phyloP scores from a whole-genome alignment of 2,329 filamentous ascomycete genomes.

The Cytospora leucostoma region DNA sequence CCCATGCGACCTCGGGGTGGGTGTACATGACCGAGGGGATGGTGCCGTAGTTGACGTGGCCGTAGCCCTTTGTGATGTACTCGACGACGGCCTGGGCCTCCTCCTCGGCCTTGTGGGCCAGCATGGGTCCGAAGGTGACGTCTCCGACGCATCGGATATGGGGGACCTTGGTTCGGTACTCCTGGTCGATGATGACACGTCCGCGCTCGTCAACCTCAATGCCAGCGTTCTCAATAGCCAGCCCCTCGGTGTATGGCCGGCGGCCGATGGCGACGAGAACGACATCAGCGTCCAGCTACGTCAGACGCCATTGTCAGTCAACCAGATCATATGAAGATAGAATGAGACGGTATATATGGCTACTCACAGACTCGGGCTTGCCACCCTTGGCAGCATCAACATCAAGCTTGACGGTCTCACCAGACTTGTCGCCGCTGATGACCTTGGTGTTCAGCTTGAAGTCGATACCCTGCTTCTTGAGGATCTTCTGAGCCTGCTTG shows the following conservation, averaged over 20 bases:
- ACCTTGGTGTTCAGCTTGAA: slow-evolving; percentile 99
- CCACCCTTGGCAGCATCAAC: slow-evolving; percentile 94
- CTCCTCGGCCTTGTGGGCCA: slow-evolving; percentile 99
- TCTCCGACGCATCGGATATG: slow-evolving; percentile 98
- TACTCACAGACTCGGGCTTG: slow-evolving; percentile 82
- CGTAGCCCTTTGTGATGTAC: slow-evolving; percentile 96
- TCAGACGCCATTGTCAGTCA: slow-evolving; percentile 18
- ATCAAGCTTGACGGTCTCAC: slow-evolving; percentile 76
- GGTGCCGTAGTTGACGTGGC: slow-evolving; percentile 97
- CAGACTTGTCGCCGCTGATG: slow-evolving; percentile 75
- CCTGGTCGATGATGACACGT: slow-evolving; percentile 94
- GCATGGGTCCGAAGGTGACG: slow-evolving; percentile 96
- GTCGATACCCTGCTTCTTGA: slow-evolving; percentile 95
- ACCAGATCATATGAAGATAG: background rate
- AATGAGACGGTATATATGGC: background rate
- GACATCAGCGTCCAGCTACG: slow-evolving; percentile 85
- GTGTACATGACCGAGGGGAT: slow-evolving; percentile 99
- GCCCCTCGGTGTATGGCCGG: slow-evolving; percentile 87
- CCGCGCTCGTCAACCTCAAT: slow-evolving; percentile 91
- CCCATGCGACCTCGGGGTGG: slow-evolving; percentile 97
- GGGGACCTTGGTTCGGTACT: slow-evolving; percentile 96
- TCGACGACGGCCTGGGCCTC: slow-evolving; percentile 93
- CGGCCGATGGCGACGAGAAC: slow-evolving; percentile 96
- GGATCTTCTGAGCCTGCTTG: slow-evolving; percentile 88
- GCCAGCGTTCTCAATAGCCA: slow-evolving; percentile 92